Base-by-base conservation (phyloP, 2,329 filamentous ascomycete genomes). In the Sordariomycetes sp. region DNA sequence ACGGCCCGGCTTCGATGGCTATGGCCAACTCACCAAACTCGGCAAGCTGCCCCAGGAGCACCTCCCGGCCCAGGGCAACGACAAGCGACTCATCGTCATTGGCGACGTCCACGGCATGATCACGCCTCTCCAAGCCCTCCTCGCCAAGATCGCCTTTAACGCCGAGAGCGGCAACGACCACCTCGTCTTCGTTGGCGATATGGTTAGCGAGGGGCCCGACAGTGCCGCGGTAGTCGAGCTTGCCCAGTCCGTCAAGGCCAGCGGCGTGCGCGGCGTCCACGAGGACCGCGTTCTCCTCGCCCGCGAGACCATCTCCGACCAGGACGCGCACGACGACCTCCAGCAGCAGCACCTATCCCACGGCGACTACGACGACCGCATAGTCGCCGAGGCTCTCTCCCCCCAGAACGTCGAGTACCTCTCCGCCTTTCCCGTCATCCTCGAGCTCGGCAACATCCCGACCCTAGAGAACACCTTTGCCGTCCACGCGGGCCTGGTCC, bases 101-200 rank as follows among this genome's bases (percentile, higher is more conserved):
- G 93, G 94, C 58, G 94, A 99, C 72, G 90, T 97, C 16, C 93
- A 97, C 73, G 94, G 94, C 54, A 94, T 94, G 76, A 83, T 83
- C 64, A 69, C 80, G 14, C 81, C 90, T 61, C 77, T 90, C 68
- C 72, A 77, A 68, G 68, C 76, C 18, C 77, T 97, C 14, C 79
- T 97, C 28, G 69, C 79, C 5, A 85, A 89, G 66, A 74, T 88
- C 24, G 68, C 76, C 18, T 93, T 90, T 70, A 70, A 86, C 60
- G 37, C 58, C 1, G 46, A 51, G 16, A 53, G 57, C 34, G 57
- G 60, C 16, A 63, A 32, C 2, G 93, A 96, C 69, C 88, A 93
- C 67, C 73, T 96, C 46, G 76, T 96, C 22, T 77, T 93, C 53
- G 79, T 83, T 1, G 90, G 90, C 54, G 89, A 96, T 70, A 79